Base-by-base conservation (phyloP, 176 grass and related monocot species). In the Oryza rufipogon region DNA sequence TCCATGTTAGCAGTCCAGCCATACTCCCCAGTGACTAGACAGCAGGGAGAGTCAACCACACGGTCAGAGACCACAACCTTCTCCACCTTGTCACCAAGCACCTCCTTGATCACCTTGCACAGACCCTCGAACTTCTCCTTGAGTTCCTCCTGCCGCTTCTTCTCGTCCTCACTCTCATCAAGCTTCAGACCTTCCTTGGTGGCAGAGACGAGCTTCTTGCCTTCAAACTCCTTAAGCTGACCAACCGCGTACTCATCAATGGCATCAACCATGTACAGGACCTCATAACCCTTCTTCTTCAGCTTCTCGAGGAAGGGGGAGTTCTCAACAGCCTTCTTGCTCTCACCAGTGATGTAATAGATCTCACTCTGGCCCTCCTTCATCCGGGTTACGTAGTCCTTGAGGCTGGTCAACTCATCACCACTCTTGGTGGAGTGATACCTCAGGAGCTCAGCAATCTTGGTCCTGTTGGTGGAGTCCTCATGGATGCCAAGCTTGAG, bases 261-360 rank as follows among this genome's bases (percentile, higher is more conserved):
- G 28, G 91, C 82, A 46, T 97, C 89, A 11, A 97, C 81, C 94
- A 97, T 94, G 85, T 71, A 97, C 12, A 97, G 88, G 5, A 97
- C 91, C 76, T 97, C 94, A 17, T 92, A 92, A n/a, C 94, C 94
- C 76, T 74, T 92, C 79, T 97, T 92, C 87, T 89, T 93, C 32
- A 94, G 83, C 94, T 92, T 97, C 86, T 97, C 94, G 3, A 97
- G 87, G 87, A 94, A 97, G 0, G 92, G 94, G 11, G 94, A 97
- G 85, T 97, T 94, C 90, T 94, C 94, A 11, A 97, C 94, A 3
- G 92, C 94, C 88, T 97, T 97, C 81, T 97, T 97, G 58, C 94
- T 97, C 86, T 97, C 94, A 66, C 94, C 94, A 44, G 87, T 89
- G 32, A 92, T 92, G 80, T 89, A 92, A 70, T 92, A 92, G 25